A percentile compares a stretch with the other conserved stretches of the same genome.
Evolutionary conservation across 495 filamentous ascomycete species (phyloP).

Genomic region (Clavariopsis aquatica): DNA sequence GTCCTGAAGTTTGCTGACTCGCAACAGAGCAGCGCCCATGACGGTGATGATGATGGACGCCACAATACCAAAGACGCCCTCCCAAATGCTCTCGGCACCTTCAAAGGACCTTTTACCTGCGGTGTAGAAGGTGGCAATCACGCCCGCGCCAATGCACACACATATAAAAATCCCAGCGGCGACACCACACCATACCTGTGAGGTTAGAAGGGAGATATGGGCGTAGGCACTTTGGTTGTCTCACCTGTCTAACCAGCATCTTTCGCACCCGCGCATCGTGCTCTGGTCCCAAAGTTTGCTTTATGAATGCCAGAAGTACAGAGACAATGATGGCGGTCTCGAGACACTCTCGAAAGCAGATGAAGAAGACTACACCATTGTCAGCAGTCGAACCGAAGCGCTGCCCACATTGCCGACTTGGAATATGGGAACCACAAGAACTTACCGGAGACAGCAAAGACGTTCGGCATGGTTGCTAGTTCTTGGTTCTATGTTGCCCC

Average conservation of each 20-base stretch:
- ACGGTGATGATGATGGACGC: constrained; percentile 75
- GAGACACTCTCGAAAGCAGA: constrained; percentile 80
- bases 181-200: constrained; percentile 71
- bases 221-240: constrained; percentile 2
- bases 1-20: constrained; percentile 81
- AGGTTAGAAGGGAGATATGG: neutral
- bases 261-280: constrained; percentile 61
- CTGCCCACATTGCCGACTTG: neutral
- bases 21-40: constrained; percentile 74
- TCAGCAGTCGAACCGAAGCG: neutral
- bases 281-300: constrained; percentile 68
- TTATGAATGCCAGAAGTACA: constrained; percentile 77
- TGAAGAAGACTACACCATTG: constrained; percentile 66
- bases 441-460: constrained; percentile 62
- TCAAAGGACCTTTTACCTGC: constrained; percentile 66
- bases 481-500: neutral
- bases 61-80: constrained; percentile 71
- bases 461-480: constrained; percentile 53
- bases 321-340: constrained; percentile 82
- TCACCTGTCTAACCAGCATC: constrained; percentile 69
- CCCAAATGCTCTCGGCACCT: constrained; percentile 70
- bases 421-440: too few species aligned
- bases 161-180: constrained; percentile 65
- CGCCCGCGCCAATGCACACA: constrained; percentile 64
- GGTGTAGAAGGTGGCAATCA: constrained; percentile 81